Conservation (phyloP, 345 rosid species). For the Reutealis trisperma region DNA sequence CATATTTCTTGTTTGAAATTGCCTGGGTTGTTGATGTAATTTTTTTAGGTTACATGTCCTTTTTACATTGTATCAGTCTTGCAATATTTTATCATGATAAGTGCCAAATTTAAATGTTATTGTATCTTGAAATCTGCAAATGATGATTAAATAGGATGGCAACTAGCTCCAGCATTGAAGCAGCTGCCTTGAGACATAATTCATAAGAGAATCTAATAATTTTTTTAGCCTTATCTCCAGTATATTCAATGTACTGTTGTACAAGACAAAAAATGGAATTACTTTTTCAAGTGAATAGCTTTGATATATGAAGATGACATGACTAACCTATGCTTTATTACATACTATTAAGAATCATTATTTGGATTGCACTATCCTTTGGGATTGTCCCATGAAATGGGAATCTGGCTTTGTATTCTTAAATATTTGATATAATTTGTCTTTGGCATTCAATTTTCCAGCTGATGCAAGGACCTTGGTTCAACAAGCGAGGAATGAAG, state of each 20-base stretch:
- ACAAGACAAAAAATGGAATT: not conserved
- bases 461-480: conserved; percentile 99
- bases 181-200: not conserved
- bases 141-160: not conserved
- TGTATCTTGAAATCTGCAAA: not conserved
- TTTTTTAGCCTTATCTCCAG: not conserved
- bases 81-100: not conserved
- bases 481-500: conserved; percentile 97
- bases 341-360: not conserved
- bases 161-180: not conserved
- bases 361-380: not conserved
- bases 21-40: not conserved
- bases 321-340: not conserved
- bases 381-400: too few species aligned
- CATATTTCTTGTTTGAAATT: not conserved
- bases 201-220: not conserved
- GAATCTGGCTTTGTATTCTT: not conserved
- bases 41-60: not conserved
- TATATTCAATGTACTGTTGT: not conserved
- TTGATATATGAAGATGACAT: not conserved
- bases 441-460: conserved; percentile 29
- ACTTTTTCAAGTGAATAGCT: not conserved
- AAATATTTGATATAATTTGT: not conserved
- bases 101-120: not conserved
- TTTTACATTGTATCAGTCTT: not conserved